These are phyloP conservation scores for Hibiscus syriacus DNA, from an alignment of 345 rosid species.

Conservation along the genomic window DNA sequence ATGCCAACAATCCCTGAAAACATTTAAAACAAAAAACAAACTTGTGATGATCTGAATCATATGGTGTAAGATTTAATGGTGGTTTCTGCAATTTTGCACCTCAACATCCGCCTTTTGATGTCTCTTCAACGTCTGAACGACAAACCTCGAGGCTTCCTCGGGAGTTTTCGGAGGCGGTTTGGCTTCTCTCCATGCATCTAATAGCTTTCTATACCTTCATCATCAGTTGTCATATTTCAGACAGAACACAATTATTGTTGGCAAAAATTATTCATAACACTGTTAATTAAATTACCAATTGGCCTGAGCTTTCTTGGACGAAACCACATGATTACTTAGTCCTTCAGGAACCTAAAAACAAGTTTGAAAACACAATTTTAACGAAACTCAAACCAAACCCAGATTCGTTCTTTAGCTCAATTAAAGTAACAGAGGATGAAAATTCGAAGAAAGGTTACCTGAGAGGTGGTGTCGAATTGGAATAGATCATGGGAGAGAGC, in stretches of 20 bases:
- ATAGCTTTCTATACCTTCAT: constrained; percentile 71
- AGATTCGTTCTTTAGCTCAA: neutral
- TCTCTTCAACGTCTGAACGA: constrained; percentile 46
- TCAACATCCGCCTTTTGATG: constrained; percentile 79
- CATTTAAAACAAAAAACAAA: neutral
- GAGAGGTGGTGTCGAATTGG: constrained; percentile 66
- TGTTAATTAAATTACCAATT: constrained; percentile 56
- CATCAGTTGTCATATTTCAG: constrained; percentile 13
- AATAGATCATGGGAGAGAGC: constrained; percentile 66
- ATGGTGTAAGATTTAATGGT: neutral
- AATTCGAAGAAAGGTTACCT: constrained; percentile 28
- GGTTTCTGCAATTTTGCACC: constrained; percentile 24
- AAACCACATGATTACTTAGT: constrained; percentile 55
- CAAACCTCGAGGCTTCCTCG: constrained; percentile 63
- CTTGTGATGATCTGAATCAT: neutral
- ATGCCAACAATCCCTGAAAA: constrained; percentile 66
- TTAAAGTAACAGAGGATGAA: neutral
- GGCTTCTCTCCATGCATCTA: constrained; percentile 73
- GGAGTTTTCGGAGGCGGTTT: constrained; percentile 61
- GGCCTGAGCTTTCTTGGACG: constrained; percentile 92
- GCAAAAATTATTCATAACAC: neutral
- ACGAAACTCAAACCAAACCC: neutral
- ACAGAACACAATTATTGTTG: neutral
- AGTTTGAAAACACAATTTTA: neutral
- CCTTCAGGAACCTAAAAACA: constrained; percentile 66